Evolutionary conservation across 2,329 filamentous ascomycete species (phyloP).

Genomic region (Penicillium sp.): DNA sequence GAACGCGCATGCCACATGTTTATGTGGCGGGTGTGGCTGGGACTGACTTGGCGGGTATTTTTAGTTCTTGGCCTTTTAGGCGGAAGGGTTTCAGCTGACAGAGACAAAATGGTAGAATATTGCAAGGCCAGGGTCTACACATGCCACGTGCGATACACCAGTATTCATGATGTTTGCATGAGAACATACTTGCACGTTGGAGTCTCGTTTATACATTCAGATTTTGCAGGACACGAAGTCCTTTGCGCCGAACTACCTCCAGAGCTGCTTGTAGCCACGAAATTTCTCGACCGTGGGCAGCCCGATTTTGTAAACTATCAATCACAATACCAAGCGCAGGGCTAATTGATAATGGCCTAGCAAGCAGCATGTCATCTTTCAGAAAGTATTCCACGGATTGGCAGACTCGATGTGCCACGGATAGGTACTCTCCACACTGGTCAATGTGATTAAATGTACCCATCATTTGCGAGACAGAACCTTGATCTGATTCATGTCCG

Average conservation of each 20-base stretch:
- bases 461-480: neutral
- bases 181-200: too few relatives aligned
- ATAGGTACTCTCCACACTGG: constrained; percentile 26
- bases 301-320: constrained; percentile 1
- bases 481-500: neutral
- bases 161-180: too few relatives aligned
- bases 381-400: constrained; percentile 37
- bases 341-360: constrained; percentile 12
- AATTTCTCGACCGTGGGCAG: neutral
- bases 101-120: too few relatives aligned
- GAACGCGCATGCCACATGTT: constrained; percentile 8
- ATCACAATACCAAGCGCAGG: constrained; percentile 10
- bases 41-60: constrained; percentile 2
- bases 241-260: constrained; percentile 1
- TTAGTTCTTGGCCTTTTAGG: constrained; percentile 3
- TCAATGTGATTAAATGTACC: constrained; percentile 22
- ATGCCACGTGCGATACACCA: too few relatives aligned
- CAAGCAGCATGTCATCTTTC: constrained; percentile 21
- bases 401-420: constrained; percentile 34
- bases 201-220: neutral
- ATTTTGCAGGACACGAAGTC: neutral
- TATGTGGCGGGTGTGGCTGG: constrained; percentile 4
- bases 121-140: too few relatives aligned
- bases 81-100: neutral
- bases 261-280: constrained; percentile 7